phyloP scores from a whole-genome alignment of 2,329 filamentous ascomycete genomes.

The Cercospora sp. region DNA sequence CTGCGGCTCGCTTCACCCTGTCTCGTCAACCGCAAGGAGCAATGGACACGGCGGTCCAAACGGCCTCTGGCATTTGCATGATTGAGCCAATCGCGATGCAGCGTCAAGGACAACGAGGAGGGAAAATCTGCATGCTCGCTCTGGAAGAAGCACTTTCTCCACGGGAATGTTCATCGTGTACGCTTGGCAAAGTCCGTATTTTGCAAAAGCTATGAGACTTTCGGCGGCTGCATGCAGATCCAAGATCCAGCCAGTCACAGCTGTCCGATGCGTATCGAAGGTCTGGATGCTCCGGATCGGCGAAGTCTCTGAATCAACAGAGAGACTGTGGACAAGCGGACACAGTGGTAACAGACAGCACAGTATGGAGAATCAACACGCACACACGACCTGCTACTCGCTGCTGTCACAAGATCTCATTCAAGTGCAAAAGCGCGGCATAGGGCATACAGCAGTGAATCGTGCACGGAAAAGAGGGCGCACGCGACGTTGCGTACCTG shows the following conservation, averaged over 20 bases:
- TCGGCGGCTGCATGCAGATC: neutral
- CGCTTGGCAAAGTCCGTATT: neutral
- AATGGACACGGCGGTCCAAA: neutral
- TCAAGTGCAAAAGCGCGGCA: neutral
- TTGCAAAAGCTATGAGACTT: neutral
- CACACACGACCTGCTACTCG: neutral
- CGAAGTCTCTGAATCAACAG: neutral
- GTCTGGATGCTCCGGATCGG: neutral
- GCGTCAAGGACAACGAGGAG: neutral
- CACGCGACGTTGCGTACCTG: conserved; percentile 1
- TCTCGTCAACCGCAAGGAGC: neutral
- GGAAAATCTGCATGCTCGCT: neutral
- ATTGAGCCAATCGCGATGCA: neutral
- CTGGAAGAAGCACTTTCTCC: neutral
- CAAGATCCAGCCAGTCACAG: neutral
- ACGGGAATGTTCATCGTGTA: neutral
- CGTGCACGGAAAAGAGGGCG: neutral
- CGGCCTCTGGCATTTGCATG: neutral
- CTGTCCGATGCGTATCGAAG: neutral
- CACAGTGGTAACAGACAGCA: neutral
- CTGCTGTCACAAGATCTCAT: neutral
- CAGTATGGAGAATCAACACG: neutral
- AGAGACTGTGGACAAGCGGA: neutral
- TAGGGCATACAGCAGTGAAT: neutral
- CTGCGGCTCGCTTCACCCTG: neutral